Evolutionary conservation across 441 rosid genomes (phyloP), one percentile per base, ranked within the genome.

Genomic region (Brassica hybrid): DNA sequence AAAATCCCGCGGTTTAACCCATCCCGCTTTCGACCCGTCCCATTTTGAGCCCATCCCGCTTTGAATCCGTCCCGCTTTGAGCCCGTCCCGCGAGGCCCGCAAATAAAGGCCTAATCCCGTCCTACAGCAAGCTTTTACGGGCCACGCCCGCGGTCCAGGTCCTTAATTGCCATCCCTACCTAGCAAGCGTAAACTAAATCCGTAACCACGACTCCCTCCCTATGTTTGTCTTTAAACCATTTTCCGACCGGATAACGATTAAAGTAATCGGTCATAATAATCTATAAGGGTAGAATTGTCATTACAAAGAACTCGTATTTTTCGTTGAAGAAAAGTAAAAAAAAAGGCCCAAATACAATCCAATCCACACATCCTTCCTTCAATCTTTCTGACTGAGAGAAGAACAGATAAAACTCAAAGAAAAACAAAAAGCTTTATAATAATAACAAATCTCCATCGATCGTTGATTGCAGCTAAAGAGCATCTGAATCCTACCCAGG

Each of bases 391-490:
- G 69, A 72, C 77, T 61, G 73, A 66, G 59, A 54, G 27, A 76
- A 4, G 38, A 17, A 54, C 59, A 54, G 12, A 54, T 16, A 18
- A 59, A 41, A 60, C 62, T 25, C 67, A 27, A 27, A 54, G 8
- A 1, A 43, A 43, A 43, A 21, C 32, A 6, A 27, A 5, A 60
- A 25, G 1, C 45, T 23, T 45, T 13, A 41, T 14, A n/a, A 48
- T 19, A 10, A 19, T 45, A 52, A 12, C 12, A 13, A 21, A 58
- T 59, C 65, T 17, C 11, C 23, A 78, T 72, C 81, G 69, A 60
- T 73, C 65, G 41, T 79, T 68, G 74, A 79, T 78, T 73, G 61
- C 78, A 67, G 62, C 75, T 73, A 63, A 21, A 63, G 67, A 41
- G 74, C 74, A 52, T 68, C 65, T 36, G 12, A 73, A 56, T 54